Percentiles rank a stretch among this genome's conserved stretches.
These are phyloP conservation scores for Aureobasidium vineae DNA, from an alignment of 2,329 filamentous ascomycete species.

Conservation along the genomic window DNA sequence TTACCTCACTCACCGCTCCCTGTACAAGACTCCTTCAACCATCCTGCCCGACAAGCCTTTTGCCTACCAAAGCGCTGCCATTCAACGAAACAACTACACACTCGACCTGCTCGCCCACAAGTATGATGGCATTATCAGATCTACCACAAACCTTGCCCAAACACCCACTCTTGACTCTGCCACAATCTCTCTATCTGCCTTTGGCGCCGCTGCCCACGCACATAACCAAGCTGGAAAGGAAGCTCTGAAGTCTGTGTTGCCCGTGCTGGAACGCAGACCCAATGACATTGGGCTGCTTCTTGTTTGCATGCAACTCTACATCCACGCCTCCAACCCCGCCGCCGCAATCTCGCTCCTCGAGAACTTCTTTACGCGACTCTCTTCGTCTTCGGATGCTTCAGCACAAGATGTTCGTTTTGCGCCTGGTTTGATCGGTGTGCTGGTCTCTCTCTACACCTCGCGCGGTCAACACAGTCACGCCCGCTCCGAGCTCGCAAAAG, in stretches of 20 bases:
- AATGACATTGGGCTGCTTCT: conserved; percentile 77
- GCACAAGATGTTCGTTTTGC: conserved; percentile 72
- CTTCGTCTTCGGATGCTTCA: conserved; percentile 56
- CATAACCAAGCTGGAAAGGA: conserved; percentile 62
- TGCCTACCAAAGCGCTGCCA: conserved; percentile 62
- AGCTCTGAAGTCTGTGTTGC: conserved; percentile 67
- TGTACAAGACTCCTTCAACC: conserved; percentile 55
- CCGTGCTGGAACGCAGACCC: conserved; percentile 69
- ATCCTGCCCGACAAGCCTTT: conserved; percentile 66
- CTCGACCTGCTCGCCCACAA: conserved; percentile 68
- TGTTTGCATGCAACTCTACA: conserved; percentile 77
- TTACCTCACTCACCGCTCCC: conserved; percentile 63
- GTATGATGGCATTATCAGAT: conserved; percentile 60
- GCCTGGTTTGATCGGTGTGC: conserved; percentile 77
- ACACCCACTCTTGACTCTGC: conserved; percentile 42
- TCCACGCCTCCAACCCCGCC: conserved; percentile 67
- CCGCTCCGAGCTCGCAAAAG: conserved; percentile 71
- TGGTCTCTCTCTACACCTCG: conserved; percentile 73
- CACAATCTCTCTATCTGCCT: conserved; percentile 58
- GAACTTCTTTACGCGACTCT: conserved; percentile 69
- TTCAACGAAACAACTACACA: conserved; percentile 63
- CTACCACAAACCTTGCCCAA: conserved; percentile 51
- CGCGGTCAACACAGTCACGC: conserved; percentile 72
- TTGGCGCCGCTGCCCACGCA: conserved; percentile 73
- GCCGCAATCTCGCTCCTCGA: conserved; percentile 75